phyloP scores from a whole-genome alignment of 1,284 basidiomycete species.

The Paramarasmius palmivorus region DNA sequence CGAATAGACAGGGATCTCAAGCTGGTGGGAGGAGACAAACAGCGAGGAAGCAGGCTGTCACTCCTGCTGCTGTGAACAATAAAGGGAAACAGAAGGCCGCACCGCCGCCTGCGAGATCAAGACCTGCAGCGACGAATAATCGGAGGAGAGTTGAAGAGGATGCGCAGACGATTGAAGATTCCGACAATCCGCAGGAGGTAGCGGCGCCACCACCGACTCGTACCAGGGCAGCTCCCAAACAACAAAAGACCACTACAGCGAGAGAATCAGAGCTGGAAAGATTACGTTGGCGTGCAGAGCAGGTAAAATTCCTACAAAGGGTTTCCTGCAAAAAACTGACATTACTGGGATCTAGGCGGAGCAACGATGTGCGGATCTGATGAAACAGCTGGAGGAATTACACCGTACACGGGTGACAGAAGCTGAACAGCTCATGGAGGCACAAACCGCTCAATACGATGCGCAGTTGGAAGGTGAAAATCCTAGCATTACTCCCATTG shows the following conservation, averaged over 20 bases:
- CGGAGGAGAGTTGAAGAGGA: conserved; percentile 6
- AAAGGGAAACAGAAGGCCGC: conserved; percentile 23
- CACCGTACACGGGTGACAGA: conserved; percentile 60
- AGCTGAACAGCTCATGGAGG: conserved; percentile 52
- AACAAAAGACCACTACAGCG: background rate
- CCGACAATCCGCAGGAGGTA: conserved; percentile 4
- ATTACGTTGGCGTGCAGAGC: conserved; percentile 27
- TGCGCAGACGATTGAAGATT: conserved; percentile 1
- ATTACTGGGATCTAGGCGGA: conserved; percentile 33
- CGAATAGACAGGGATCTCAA: no score
- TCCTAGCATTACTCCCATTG: conserved; percentile 4
- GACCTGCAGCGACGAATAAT: conserved; percentile 25
- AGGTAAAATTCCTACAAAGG: conserved; percentile 24
- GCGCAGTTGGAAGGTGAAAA: conserved; percentile 49
- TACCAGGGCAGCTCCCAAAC: conserved; percentile 19
- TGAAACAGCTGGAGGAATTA: conserved; percentile 56
- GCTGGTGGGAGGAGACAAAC: background rate
- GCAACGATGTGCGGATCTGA: conserved; percentile 47
- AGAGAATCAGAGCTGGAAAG: conserved; percentile 19
- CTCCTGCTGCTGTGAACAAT: background rate
- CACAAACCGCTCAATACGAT: conserved; percentile 50
- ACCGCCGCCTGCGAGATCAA: conserved; percentile 26
- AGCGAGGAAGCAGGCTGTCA: background rate
- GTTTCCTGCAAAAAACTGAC: conserved; percentile 1
- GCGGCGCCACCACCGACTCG: conserved; percentile 27